Evolutionary conservation across 2,329 filamentous ascomycete species (phyloP), one percentile per base, ranked within the genome.

Genomic region (Botrytis squamosa): DNA sequence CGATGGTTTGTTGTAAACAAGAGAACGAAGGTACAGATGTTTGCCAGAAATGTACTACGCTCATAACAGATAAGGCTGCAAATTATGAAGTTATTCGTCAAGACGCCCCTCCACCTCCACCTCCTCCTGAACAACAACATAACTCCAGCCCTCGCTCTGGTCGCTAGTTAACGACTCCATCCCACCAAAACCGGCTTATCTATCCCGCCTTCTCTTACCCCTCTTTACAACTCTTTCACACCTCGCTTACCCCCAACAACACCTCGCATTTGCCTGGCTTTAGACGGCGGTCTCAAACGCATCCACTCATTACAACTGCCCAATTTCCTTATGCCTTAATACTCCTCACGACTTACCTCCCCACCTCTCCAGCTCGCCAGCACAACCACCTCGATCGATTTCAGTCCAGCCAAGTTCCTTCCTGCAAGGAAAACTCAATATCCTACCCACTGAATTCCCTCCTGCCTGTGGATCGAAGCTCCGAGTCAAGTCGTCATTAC

Each of bases 361-460:
- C 25, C 12, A 14, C 22, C 25, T n/a, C 3, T 6, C 25, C 12
- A n/a, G 25, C 49, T 6, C 36, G 0, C 40, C 40, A 42, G 40
- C 40, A 52, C 20, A 10, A 5, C 44, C 55, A 57, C n/a, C 14
- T 16, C 55, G 14, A 33, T 18, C 5, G 12, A 29, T 3, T 29
- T 33, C 14, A 52, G 25, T 33, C 55, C n/a, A 57, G 18, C n/a
- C 33, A 14, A 16, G n/a, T 18, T 14, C 9, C 33, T 33, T n/a
- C 9, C 6, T 52, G 0, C 10, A 2, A 1, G 25, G n/a, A 14
- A n/a, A 3, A 52, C 20, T 52, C 49, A 4, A 0, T 14, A 14
- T 14, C 10, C 49, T 52, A 52, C 10, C 25, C 49, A 57, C n/a
- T 57, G n/a, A 57, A 57, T 3, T 20, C 14, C 14, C 55, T 18